A percentile compares a stretch with the other conserved stretches of the same genome.
These are phyloP conservation scores for Singerocomus inundabilis DNA, from an alignment of 1,284 basidiomycete genomes.

Conservation along the genomic window DNA sequence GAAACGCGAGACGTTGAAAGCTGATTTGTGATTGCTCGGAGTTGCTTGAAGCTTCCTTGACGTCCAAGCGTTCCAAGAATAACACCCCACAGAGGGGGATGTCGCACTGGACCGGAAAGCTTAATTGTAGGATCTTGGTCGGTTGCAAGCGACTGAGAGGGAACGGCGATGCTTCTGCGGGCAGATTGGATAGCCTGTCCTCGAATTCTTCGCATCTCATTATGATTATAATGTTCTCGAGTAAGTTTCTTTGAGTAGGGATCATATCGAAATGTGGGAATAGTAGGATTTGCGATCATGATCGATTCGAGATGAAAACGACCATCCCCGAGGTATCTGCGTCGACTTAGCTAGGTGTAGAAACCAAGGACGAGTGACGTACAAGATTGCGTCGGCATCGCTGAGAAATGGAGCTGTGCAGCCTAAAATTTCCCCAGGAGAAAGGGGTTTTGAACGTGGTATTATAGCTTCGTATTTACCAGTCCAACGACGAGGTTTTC, in stretches of 20 bases:
- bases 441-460: slow-evolving; percentile 91
- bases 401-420: slow-evolving; percentile 89
- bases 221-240: slow-evolving; percentile 88
- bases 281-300: slow-evolving; percentile 98
- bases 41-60: slow-evolving; percentile 89
- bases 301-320: slow-evolving; percentile 98
- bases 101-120: slow-evolving; percentile 1
- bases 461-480: slow-evolving; percentile 79
- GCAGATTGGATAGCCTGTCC: slow-evolving; percentile 79
- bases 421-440: slow-evolving; percentile 95
- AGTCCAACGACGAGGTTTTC: slow-evolving; percentile 42
- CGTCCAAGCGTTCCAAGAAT: slow-evolving; percentile 93
- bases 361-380: slow-evolving; percentile 31
- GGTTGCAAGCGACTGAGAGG: slow-evolving; percentile 12
- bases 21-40: slow-evolving; percentile 81
- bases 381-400: slow-evolving; percentile 87
- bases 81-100: slow-evolving; percentile 77
- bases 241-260: slow-evolving; percentile 98
- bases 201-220: slow-evolving; percentile 78
- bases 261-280: slow-evolving; percentile 97
- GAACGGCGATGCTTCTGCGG: slow-evolving; percentile 55
- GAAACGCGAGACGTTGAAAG: slow-evolving; percentile 49
- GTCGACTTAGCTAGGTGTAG: slow-evolving; percentile 14
- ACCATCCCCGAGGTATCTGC: slow-evolving; percentile 96
- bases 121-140: neutral